These are phyloP conservation scores for Tuctoria greenei DNA, from an alignment of 176 grass and related monocot species.

Conservation along the genomic window DNA sequence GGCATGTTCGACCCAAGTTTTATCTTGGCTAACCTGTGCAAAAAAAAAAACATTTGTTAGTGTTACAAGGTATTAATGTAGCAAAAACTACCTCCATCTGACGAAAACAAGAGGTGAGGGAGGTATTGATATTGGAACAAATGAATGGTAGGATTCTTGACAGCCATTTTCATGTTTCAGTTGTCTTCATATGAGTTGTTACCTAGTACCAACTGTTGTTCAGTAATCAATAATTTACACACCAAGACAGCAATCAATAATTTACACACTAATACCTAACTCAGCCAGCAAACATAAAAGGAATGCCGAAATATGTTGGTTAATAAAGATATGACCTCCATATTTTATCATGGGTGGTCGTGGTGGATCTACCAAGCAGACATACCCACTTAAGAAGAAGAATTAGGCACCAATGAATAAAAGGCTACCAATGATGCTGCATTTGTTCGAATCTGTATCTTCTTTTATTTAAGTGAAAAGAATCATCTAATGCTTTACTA, in stretches of 20 bases:
- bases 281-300: constrained; percentile 18
- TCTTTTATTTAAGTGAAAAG: constrained; percentile 2
- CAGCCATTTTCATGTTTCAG: not conserved
- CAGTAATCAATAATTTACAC: not conserved
- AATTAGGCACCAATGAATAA: not conserved
- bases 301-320: not conserved
- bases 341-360: no score
- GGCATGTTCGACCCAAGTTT: constrained; percentile 82
- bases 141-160: not conserved
- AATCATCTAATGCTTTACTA: not conserved
- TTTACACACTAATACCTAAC: not conserved
- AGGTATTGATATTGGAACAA: not conserved
- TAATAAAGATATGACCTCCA: no score
- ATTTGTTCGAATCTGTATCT: not conserved
- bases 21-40: constrained; percentile 59
- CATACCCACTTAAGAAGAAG: not conserved
- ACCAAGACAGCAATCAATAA: not conserved
- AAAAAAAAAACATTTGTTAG: not conserved
- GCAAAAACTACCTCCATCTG: not conserved
- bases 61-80: constrained; percentile 12
- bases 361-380: not conserved
- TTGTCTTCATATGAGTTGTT: not conserved
- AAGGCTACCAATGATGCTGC: not conserved
- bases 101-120: not conserved
- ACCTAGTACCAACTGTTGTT: not conserved